These are phyloP conservation scores for Colletotrichum sp. DNA, from an alignment of 2,329 filamentous ascomycete genomes.

Conservation along the genomic window DNA sequence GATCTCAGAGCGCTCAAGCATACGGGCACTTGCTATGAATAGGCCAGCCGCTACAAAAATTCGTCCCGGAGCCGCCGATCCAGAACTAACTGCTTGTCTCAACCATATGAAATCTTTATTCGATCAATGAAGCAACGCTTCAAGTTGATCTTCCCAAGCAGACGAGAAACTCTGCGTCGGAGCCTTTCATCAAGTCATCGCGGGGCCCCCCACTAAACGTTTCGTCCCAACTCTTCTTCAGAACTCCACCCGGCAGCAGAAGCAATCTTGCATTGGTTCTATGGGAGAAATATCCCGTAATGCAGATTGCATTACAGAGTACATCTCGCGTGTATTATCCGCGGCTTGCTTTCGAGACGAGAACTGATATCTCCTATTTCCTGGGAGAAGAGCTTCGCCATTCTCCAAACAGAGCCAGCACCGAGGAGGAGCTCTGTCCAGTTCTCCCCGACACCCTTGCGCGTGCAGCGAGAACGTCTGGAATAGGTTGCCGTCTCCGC, in stretches of 20 bases:
- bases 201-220: neutral
- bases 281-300: neutral
- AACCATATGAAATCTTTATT: neutral
- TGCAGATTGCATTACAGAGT: neutral
- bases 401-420: neutral
- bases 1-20: neutral
- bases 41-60: neutral
- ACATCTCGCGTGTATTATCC: neutral
- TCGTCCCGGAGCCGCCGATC: neutral
- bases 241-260: neutral
- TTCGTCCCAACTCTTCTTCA: neutral
- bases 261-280: neutral
- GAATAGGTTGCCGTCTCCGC: constrained; percentile 15
- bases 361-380: neutral
- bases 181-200: neutral
- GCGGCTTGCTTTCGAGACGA: neutral
- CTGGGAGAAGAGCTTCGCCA: neutral
- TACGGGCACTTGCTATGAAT: neutral
- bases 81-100: neutral
- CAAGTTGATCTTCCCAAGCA: neutral
- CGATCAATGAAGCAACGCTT: neutral
- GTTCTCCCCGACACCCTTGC: neutral
- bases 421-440: neutral
- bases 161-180: neutral
- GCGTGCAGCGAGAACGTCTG: constrained; percentile 13